Evolutionary conservation across 352 stramenopile genomes (phyloP), one percentile per base, ranked within the genome.

Genomic region (Globisporangium orthogonon): DNA sequence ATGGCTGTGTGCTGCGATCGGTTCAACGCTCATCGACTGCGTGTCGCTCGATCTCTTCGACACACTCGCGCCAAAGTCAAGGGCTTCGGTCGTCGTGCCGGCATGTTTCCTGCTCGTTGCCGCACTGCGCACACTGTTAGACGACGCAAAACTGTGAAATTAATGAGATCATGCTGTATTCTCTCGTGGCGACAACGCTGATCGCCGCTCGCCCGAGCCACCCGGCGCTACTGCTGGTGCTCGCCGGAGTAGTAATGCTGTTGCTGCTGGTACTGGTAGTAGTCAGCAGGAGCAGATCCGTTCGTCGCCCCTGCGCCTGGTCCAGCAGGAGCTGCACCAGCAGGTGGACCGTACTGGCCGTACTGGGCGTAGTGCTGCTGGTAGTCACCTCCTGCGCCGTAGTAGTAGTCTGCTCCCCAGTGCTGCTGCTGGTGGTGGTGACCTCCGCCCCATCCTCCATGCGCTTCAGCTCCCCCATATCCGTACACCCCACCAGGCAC

Each of bases 331-430:
- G 17, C 44, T 10, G 57, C 47, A 53, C 17, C 45, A 57, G 60
- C 43, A 53, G 61, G 29, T 53, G 63, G 41, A 5, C 59, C 70
- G 50, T 74, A 80, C 2, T 77, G 67, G 11, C 62, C 60, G 51
- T 80, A 78, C 3, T 77, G 67, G 14, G 62, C 61, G 51, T 80
- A 81, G 3, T 65, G 64, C 17, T 54, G 46, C 56, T 68, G 71
- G 46, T 81, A 77, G 33, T 69, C 47, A 1, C 43, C 33, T 13
- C 67, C 57, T 54, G 45, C 56, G 7, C 69, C 69, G 50, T 82
- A 85, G 66, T 85, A 85, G 53, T 78, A 71, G 53, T 86, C 79
- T 23, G 47, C 60, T 23, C 55, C 58, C 54, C 69, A 69, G 35
- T 70, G 62, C 35, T 66, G 55, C 43, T 66, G 63, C 41, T 68